A percentile compares a stretch with the other conserved stretches of the same genome.
Conservation (phyloP, 2,329 filamentous ascomycete species). For the Lachnellula hyalina region DNA sequence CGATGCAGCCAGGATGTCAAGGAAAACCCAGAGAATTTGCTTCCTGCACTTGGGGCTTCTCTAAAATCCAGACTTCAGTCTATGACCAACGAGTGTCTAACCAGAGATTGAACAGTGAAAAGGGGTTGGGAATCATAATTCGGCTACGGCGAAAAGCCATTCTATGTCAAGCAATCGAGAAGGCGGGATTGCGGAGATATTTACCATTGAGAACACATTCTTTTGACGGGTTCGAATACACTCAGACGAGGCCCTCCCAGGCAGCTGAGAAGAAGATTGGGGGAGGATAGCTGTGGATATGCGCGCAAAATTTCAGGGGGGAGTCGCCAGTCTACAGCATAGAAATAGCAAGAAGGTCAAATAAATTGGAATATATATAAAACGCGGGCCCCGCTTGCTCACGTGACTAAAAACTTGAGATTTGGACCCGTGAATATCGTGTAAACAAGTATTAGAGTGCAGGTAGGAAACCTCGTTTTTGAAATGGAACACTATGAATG, state of each 20-base stretch:
- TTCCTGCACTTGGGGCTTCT: conserved; percentile 21
- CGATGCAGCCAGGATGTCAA: not conserved
- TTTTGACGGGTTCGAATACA: not conserved
- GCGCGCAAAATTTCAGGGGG: too few relatives aligned
- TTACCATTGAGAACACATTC: not conserved
- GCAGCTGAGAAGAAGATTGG: too few relatives aligned
- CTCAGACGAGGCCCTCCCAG: too few relatives aligned
- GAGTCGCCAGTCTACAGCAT: too few relatives aligned
- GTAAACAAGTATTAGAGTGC: not conserved
- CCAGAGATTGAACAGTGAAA: not conserved
- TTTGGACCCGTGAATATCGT: too few relatives aligned
- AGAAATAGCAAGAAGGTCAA: too few relatives aligned
- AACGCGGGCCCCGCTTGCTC: not conserved
- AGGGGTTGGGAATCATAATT: conserved; percentile 14
- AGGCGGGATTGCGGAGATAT: too few relatives aligned
- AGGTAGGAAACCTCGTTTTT: too few relatives aligned
- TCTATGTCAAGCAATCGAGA: too few relatives aligned
- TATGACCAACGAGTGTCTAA: conserved; percentile 3
- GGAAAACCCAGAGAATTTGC: not conserved
- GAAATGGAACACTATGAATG: not conserved
- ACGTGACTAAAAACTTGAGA: not conserved
- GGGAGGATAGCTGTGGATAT: too few relatives aligned
- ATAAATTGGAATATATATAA: too few relatives aligned
- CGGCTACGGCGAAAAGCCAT: not conserved
- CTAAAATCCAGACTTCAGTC: conserved; percentile 22